These are phyloP conservation scores for Piromyces finnis DNA, from an alignment of 192 early-diverging fungal genomes.

Conservation along the genomic window DNA sequence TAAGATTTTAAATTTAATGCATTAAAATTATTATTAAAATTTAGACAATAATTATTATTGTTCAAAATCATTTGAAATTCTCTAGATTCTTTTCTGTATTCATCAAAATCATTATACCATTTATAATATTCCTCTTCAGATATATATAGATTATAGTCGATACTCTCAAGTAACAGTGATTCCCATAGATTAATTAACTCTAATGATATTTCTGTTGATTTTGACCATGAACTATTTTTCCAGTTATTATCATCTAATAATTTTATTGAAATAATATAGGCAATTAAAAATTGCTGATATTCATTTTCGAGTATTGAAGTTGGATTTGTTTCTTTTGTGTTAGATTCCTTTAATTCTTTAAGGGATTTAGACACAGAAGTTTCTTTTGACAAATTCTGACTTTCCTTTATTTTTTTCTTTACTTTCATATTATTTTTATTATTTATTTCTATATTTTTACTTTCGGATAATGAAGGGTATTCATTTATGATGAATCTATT, in stretches of 20 bases:
- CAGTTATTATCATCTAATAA: not conserved
- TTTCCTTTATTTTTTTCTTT: not conserved
- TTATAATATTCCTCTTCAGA: not conserved
- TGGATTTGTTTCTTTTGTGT: not conserved
- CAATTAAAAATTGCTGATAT: not conserved
- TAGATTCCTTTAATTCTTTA: not conserved
- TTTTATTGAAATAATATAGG: not conserved
- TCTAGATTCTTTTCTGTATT: not conserved
- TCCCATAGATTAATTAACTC: not conserved
- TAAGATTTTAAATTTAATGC: not conserved
- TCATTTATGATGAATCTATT: not conserved
- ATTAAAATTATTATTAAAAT: not conserved
- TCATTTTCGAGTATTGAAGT: not conserved
- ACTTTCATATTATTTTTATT: not conserved
- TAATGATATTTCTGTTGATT: not conserved
- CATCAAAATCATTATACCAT: not conserved
- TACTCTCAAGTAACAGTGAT: not conserved
- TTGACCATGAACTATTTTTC: not conserved
- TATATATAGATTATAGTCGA: not conserved
- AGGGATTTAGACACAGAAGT: not conserved
- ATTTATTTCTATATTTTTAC: not conserved
- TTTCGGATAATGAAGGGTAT: not conserved
- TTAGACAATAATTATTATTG: not conserved
- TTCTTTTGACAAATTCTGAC: not conserved
- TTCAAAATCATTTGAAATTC: not conserved